These are phyloP conservation scores for Ambrosia artemisiifolia DNA, from an alignment of 129 eudicot genomes.

Conservation along the genomic window DNA sequence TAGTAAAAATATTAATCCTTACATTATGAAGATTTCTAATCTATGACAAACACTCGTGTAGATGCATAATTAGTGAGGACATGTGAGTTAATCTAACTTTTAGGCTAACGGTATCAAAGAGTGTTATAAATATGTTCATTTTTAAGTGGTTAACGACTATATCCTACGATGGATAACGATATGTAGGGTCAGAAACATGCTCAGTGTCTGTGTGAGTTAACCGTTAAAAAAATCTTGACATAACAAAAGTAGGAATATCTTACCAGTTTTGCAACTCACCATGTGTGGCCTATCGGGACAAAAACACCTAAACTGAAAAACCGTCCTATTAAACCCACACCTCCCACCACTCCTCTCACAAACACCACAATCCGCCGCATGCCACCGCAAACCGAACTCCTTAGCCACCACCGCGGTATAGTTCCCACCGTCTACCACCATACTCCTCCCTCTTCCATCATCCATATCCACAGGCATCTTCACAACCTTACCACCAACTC, in stretches of 20 bases:
- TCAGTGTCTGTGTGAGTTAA: too few species aligned
- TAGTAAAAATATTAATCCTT: too few species aligned
- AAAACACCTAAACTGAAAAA: constrained; percentile 38
- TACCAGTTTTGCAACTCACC: constrained; percentile 38
- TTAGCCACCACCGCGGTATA: constrained; percentile 28
- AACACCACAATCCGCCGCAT: constrained; percentile 33
- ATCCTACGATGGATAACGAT: too few species aligned
- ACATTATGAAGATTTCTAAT: too few species aligned
- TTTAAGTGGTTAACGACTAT: too few species aligned
- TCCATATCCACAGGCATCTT: constrained; percentile 33
- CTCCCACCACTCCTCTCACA: constrained; percentile 53
- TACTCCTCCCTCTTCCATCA: constrained; percentile 11
- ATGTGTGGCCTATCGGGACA: constrained; percentile 58
- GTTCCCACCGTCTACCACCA: constrained; percentile 11
- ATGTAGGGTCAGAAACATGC: too few species aligned
- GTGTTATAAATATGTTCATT: too few species aligned
- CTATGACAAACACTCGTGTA: too few species aligned
- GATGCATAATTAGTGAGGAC: too few species aligned
- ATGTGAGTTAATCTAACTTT: too few species aligned
- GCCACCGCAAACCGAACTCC: constrained; percentile 58
- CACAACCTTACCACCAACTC: constrained; percentile 5
- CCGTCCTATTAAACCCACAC: constrained; percentile 44
- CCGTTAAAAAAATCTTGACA: too few species aligned
- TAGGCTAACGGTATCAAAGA: too few species aligned
- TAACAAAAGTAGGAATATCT: not conserved